Evolutionary conservation across 2,329 filamentous ascomycete species (phyloP).

Genomic region (Stachybotrys chartarum): DNA sequence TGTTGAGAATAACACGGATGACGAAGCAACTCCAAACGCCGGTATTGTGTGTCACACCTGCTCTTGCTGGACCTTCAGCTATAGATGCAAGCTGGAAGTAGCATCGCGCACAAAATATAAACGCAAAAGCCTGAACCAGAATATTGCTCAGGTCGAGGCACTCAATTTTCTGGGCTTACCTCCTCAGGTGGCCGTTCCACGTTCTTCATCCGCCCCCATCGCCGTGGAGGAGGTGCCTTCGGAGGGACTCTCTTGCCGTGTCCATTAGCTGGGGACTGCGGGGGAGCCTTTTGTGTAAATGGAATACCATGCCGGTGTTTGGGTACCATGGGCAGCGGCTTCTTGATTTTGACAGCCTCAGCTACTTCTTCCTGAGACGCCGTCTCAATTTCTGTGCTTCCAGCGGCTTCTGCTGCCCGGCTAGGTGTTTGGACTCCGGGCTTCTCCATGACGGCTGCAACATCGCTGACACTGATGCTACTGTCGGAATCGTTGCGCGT

Average conservation of each 20-base stretch:
- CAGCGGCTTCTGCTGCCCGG: slow-evolving; percentile 28
- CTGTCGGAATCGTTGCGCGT: slow-evolving; percentile 60
- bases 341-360: slow-evolving; percentile 30
- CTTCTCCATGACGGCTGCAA: slow-evolving; percentile 74
- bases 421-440: slow-evolving; percentile 78
- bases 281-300: slow-evolving; percentile 24
- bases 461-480: slow-evolving; percentile 66
- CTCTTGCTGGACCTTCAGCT: too few species aligned
- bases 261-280: slow-evolving; percentile 16
- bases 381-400: slow-evolving; percentile 6
- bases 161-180: too few species aligned
- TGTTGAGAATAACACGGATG: too few species aligned
- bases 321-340: slow-evolving; percentile 46
- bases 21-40: too few species aligned
- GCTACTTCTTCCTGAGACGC: slow-evolving; percentile 12
- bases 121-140: too few species aligned
- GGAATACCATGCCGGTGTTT: slow-evolving; percentile 48
- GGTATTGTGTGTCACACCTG: too few species aligned
- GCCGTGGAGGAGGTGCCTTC: slow-evolving; percentile 38
- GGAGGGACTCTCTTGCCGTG: slow-evolving; percentile 33
- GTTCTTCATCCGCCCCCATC: slow-evolving; percentile 33
- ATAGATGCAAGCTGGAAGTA: too few species aligned
- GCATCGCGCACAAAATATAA: too few species aligned
- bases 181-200: slow-evolving; percentile 22
- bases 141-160: too few species aligned